Conservation (phyloP, 225 moss, liverwort and hornwort species). For the Lunularia cruciata region DNA sequence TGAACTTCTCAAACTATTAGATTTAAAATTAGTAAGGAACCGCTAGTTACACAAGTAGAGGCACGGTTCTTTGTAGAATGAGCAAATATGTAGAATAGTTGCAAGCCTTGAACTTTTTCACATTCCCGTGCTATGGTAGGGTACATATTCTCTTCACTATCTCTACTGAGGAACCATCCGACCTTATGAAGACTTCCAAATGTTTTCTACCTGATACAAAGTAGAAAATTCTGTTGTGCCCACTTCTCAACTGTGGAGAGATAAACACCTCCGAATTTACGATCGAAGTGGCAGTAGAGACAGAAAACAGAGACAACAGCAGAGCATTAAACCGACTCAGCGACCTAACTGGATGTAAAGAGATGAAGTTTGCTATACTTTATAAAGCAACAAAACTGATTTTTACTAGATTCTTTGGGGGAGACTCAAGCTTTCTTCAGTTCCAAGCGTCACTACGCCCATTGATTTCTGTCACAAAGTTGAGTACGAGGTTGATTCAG, state of each 20-base stretch:
- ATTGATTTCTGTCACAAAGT: too few species aligned
- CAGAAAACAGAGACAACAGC: background rate
- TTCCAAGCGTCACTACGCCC: too few species aligned
- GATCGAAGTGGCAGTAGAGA: background rate
- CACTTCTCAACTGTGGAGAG: background rate
- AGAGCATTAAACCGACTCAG: slow-evolving; percentile 14
- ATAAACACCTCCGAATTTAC: background rate
- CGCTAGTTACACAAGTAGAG: background rate
- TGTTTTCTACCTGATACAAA: background rate
- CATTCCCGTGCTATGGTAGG: slow-evolving; percentile 10
- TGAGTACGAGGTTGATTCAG: too few species aligned
- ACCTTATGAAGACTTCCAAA: too few species aligned
- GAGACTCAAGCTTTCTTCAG: too few species aligned
- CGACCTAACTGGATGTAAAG: slow-evolving; percentile 11
- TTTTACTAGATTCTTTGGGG: too few species aligned
- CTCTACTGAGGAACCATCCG: background rate
- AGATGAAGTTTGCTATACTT: background rate
- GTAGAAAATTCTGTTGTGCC: background rate
- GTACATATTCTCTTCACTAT: slow-evolving; percentile 3
- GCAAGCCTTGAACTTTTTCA: background rate
- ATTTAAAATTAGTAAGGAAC: background rate
- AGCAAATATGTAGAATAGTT: background rate
- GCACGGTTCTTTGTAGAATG: background rate
- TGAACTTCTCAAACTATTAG: too few species aligned
- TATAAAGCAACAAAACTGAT: background rate